phyloP scores from a whole-genome alignment of 257 asterid species.

The Salvia rosmarinus region DNA sequence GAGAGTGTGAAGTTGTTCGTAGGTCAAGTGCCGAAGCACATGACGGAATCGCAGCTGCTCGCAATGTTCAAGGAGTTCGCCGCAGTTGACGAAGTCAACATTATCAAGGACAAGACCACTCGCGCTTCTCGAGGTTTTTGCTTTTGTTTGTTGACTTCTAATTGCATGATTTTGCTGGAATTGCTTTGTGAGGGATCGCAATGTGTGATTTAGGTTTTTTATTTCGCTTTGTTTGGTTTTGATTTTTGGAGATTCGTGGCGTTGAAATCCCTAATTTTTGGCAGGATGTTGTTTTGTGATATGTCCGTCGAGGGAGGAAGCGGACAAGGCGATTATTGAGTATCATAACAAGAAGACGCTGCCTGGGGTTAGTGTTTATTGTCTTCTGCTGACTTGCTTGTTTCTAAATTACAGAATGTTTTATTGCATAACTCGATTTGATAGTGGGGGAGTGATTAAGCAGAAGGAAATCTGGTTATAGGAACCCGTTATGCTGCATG shows the following conservation, averaged over 20 bases:
- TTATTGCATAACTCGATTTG: conserved; percentile 3
- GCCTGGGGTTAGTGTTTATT: conserved; percentile 63
- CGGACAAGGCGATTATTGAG: conserved; percentile 80
- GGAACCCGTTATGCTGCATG: conserved; percentile 25
- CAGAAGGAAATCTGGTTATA: not conserved
- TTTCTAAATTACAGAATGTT: conserved; percentile 31
- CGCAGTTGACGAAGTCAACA: conserved; percentile 81
- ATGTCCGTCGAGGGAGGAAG: conserved; percentile 88
- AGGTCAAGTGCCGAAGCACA: conserved; percentile 90
- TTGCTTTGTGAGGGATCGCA: conserved; percentile 49
- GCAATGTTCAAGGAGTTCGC: conserved; percentile 77
- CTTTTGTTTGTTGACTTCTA: conserved; percentile 31
- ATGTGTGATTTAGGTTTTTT: conserved; percentile 43
- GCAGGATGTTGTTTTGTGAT: conserved; percentile 83
- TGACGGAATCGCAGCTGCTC: conserved; percentile 76
- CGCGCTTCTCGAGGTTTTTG: conserved; percentile 87
- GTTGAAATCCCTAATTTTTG: conserved; percentile 52
- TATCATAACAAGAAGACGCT: conserved; percentile 86
- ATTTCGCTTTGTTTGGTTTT: conserved; percentile 7
- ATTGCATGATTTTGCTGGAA: conserved; percentile 34
- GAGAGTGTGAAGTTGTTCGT: conserved; percentile 91
- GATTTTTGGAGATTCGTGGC: conserved; percentile 22
- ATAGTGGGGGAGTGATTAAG: not conserved
- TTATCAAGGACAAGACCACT: conserved; percentile 81
- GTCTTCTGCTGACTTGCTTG: not conserved